phyloP scores from a whole-genome alignment of 306 rosid genomes.

The Senna tora region DNA sequence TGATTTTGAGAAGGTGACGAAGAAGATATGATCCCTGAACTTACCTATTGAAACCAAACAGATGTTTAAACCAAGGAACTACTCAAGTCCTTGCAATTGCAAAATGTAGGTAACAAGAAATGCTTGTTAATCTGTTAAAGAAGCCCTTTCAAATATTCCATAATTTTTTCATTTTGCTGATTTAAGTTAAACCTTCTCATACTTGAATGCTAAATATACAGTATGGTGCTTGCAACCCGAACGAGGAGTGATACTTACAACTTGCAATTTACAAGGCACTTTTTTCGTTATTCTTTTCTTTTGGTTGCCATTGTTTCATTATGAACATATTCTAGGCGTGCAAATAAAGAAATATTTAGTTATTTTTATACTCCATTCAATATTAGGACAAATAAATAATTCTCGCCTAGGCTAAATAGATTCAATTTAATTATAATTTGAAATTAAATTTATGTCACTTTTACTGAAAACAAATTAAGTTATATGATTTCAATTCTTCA shows the following conservation, averaged over 20 bases:
- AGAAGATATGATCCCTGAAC: slow-evolving; percentile 53
- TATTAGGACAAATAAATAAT: no score
- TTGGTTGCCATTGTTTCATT: background rate
- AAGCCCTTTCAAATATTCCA: background rate
- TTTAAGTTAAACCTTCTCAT: no score
- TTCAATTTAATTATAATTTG: no score
- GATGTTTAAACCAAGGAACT: slow-evolving; percentile 8
- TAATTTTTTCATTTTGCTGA: no score
- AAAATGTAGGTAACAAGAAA: background rate
- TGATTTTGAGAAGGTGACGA: slow-evolving; percentile 43
- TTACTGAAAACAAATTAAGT: no score
- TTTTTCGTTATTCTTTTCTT: background rate
- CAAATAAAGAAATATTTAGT: no score
- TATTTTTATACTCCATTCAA: no score
- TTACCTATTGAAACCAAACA: slow-evolving; percentile 43
- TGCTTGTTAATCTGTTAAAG: background rate
- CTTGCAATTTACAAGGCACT: background rate
- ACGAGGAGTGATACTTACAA: no score
- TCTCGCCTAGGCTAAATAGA: no score
- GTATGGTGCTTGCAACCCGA: background rate
- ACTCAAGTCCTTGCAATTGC: background rate
- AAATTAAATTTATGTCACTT: no score
- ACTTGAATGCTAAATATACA: background rate
- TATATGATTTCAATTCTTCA: no score
- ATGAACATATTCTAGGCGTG: background rate